Base-by-base conservation (phyloP, 352 stramenopile species). In the Globisporangium cederbergense region DNA sequence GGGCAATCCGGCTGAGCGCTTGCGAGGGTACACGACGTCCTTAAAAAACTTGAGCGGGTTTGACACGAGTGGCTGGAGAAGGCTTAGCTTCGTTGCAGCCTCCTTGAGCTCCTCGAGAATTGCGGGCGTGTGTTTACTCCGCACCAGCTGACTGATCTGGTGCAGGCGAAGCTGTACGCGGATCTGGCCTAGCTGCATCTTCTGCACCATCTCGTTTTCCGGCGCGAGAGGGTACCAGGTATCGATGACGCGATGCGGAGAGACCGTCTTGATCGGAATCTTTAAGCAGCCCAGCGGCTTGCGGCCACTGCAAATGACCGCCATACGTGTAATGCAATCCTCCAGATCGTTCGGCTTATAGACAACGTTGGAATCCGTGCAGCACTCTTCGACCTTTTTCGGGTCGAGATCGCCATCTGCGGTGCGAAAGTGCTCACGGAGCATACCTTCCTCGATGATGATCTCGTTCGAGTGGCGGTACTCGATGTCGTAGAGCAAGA, bases 401-500 rank as follows among this genome's bases (percentile, higher is more conserved):
- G 77, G 60, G 52, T 89, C 83, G 25, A 91, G 63, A 42, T 91
- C 83, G 1, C 83, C 83, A 42, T 86, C 73, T 4, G 75, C 74
- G 0, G 76, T 74, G 0, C 77, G 78, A 43, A 91, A 67, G 43
- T 90, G 68, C 25, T 86, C 83, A 16, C 83, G 77, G 30, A 89
- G 67, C 54, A 91, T 65, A 0, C 74, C 68, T 71, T 89, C 81
- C 42, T 91, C 83, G 22, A 79, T 72, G 55, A 90, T 81, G 11
- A 74, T 73, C 63, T 91, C 83, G 45, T 83, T 74, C 4, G 68
- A 66, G 54, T 90, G 74, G 43, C 70, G 71, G 32, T 90, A 91
- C 66, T 90, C 80, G 13, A 91, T 65, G 43, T 90, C 83, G 32
- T 90, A 91, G 3, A 91, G 64, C 57, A 91, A 59, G 45, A 91